phyloP scores from a whole-genome alignment of 441 rosid genomes.

The Pelargonium cotyledonis region DNA sequence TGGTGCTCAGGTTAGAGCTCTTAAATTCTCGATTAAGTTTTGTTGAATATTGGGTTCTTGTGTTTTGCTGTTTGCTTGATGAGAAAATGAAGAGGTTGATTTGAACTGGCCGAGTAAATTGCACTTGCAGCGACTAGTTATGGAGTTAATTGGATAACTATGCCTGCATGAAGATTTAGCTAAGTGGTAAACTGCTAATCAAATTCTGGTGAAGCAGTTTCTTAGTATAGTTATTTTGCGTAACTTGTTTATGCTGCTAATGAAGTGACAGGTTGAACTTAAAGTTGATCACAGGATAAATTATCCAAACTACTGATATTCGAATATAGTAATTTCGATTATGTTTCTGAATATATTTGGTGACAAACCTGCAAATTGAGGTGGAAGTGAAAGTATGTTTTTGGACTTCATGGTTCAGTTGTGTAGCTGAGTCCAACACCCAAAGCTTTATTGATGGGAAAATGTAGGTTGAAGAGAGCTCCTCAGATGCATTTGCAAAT shows the following conservation, averaged over 20 bases:
- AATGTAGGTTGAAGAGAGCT: no score
- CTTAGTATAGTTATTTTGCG: neutral
- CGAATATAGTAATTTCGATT: neutral
- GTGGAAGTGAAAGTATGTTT: no score
- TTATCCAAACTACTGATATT: neutral
- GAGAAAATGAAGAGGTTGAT: neutral
- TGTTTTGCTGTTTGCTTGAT: neutral
- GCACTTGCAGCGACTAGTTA: neutral
- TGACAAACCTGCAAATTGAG: no score
- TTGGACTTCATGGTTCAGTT: conserved; percentile 19
- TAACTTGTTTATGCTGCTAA: neutral
- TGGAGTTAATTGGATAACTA: neutral
- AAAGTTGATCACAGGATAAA: neutral
- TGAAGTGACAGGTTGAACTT: neutral
- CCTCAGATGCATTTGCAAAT: no score
- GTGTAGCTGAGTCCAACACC: no score
- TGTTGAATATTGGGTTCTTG: neutral
- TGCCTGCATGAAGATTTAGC: neutral
- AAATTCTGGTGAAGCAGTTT: neutral
- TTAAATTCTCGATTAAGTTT: neutral
- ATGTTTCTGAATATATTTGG: neutral
- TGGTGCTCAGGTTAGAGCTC: conserved; percentile 64
- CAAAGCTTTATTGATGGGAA: no score
- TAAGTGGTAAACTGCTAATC: conserved; percentile 3
- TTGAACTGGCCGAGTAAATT: neutral